Base-by-base conservation (phyloP, 805 yeast species). In the Candida takata region DNA sequence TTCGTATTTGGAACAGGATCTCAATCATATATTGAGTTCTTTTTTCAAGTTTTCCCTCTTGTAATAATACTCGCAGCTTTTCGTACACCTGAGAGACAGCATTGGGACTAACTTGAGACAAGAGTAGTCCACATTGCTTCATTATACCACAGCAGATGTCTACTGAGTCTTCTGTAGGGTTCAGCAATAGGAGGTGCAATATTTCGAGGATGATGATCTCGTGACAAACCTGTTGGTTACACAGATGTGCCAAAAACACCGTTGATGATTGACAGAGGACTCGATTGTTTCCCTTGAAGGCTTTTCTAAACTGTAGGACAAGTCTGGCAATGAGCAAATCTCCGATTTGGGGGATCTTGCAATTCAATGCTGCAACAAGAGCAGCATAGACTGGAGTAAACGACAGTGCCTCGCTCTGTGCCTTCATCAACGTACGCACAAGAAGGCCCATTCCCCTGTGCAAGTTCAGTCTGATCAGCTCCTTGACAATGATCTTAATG, bases 271-370 rank as follows among this genome's bases (percentile, higher is more conserved):
- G 51, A 33, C 80, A 71, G 5, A 54, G 43, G 0, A 49, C 42
- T 39, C 67, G 69, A 46, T 77, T 69, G 38, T 70, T 67, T 16
- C 62, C 51, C 45, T 64, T 61, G 54, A 64, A 79, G 1, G 69
- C 69, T 42, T 67, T 65, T 30, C 78, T 68, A 57, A 84, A 84
- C 38, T 69, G 77, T 4, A 77, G 47, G 1, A 81, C 61, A 19
- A 79, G 55, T 41, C 92, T 63, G 8, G 66, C 50, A 1, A 69
- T 53, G 23, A 83, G 43, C 5, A 79, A 53, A 37, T 70, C 70
- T 3, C 95, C 95, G 13, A 84, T 58, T 24, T 71, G 71, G 0
- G 94, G 92, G 4, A 84, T 54, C 44, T 79, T 74, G 5, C 82
- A 69, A 55, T 83, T 81, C 9, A 86, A 34, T 1, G 79, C 67